Percentiles rank a stretch among this genome's conserved stretches.
These are phyloP conservation scores for Kodamaea suecica DNA, from an alignment of 1,139 yeast genomes.

Conservation along the genomic window DNA sequence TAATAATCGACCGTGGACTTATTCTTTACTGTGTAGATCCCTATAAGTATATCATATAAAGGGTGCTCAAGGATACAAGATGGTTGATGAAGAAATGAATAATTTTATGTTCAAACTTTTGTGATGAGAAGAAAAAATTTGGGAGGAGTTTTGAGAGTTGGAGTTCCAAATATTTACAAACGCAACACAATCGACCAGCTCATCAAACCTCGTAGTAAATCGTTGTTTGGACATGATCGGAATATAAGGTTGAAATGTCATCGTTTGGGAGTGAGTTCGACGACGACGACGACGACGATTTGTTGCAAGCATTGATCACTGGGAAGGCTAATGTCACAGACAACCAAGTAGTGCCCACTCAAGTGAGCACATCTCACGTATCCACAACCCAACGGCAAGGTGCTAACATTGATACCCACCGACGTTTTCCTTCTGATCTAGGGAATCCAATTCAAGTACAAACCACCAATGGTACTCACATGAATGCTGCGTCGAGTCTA, in stretches of 20 bases:
- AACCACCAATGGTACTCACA: background rate
- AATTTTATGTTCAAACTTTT: background rate
- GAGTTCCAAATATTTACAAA: no score
- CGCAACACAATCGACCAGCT: background rate
- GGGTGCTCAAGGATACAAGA: no score
- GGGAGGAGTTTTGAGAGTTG: no score
- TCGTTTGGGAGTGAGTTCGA: conserved; percentile 32
- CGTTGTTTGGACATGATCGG: no score
- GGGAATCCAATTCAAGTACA: background rate
- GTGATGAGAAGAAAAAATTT: conserved; percentile 8
- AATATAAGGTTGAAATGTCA: conserved; percentile 15
- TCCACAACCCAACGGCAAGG: background rate
- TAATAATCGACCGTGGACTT: no score
- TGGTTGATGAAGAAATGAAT: no score
- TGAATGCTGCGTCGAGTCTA: background rate
- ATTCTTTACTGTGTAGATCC: background rate
- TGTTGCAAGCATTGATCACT: conserved; percentile 20
- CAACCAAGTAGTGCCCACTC: conserved; percentile 9
- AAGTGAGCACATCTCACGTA: conserved; percentile 1
- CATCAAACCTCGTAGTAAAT: background rate
- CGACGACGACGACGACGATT: conserved; percentile 42
- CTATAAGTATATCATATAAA: conserved; percentile 7
- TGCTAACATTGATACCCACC: background rate
- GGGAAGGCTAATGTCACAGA: conserved; percentile 13
- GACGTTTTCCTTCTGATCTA: no score